Percentiles rank a stretch among this genome's conserved stretches.
Evolutionary conservation across 805 yeast genomes (phyloP).

Genomic region (Myxozyma vanderwaltii): DNA sequence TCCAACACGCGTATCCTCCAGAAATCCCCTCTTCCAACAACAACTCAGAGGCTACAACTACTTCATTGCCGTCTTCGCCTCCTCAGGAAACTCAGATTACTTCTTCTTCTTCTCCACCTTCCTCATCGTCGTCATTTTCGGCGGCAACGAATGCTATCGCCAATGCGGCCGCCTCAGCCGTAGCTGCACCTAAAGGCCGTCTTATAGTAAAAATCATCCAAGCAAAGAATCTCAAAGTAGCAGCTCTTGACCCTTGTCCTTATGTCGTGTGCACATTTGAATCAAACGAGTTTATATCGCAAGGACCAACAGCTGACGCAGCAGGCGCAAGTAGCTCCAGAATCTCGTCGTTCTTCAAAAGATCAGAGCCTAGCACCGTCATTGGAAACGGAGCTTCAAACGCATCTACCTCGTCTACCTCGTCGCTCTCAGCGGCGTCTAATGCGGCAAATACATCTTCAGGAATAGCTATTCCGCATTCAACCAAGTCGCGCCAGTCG

Average conservation of each 20-base stretch:
- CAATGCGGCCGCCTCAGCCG: slow-evolving; percentile 13
- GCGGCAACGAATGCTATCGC: not conserved
- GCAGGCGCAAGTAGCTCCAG: slow-evolving; percentile 29
- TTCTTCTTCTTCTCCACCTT: slow-evolving; percentile 7
- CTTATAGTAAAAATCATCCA: slow-evolving; percentile 77
- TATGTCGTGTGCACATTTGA: slow-evolving; percentile 89
- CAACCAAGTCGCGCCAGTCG: slow-evolving; percentile 35
- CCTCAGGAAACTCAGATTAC: not conserved
- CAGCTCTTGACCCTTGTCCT: slow-evolving; percentile 59
- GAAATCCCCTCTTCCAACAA: not conserved
- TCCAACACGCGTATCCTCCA: slow-evolving; percentile 3
- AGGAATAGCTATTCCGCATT: slow-evolving; percentile 43
- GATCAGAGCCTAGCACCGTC: slow-evolving; percentile 8
- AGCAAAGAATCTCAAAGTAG: slow-evolving; percentile 68
- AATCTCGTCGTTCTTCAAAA: slow-evolving; percentile 24
- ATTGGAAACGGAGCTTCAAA: slow-evolving; percentile 11
- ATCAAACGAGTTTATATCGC: slow-evolving; percentile 84
- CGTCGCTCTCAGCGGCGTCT: not conserved
- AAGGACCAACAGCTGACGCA: slow-evolving; percentile 57
- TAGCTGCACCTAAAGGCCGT: slow-evolving; percentile 70
- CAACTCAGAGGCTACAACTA: not conserved
- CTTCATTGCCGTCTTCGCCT: not conserved
- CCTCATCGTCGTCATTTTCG: slow-evolving; percentile 25
- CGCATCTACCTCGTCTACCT: too few species aligned
- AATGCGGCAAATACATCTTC: not conserved